These are phyloP conservation scores for Venturia asperata DNA, from an alignment of 2,329 filamentous ascomycete genomes.

Conservation along the genomic window DNA sequence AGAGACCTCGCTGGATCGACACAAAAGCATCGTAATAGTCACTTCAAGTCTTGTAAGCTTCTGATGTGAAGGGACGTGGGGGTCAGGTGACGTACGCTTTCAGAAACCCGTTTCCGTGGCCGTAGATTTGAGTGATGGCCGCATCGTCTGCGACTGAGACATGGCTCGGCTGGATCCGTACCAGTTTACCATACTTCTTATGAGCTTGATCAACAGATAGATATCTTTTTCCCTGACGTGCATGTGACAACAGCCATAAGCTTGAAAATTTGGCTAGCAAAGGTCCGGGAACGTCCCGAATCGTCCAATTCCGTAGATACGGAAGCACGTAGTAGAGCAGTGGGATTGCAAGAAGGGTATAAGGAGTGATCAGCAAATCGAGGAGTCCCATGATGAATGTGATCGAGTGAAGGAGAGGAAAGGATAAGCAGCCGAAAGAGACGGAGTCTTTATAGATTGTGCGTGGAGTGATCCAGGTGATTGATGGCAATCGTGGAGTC, in stretches of 20 bases:
- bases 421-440: background rate
- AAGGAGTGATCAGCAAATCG: conserved; percentile 16
- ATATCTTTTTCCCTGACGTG: conserved; percentile 53
- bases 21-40: conserved; percentile 92
- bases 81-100: conserved; percentile 33
- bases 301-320: conserved; percentile 53
- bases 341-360: conserved; percentile 41
- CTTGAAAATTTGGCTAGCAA: conserved; percentile 64
- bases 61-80: background rate
- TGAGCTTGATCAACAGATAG: conserved; percentile 64
- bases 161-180: conserved; percentile 78
- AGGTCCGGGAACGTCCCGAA: conserved; percentile 51
- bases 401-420: background rate
- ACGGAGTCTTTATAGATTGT: background rate
- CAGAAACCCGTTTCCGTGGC: conserved; percentile 48
- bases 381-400: conserved; percentile 1
- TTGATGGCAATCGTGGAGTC: background rate
- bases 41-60: conserved; percentile 35
- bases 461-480: background rate
- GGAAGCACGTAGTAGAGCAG: conserved; percentile 52
- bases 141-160: conserved; percentile 72
- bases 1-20: conserved; percentile 74
- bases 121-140: conserved; percentile 72
- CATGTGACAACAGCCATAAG: conserved; percentile 65
- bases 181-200: conserved; percentile 67